phyloP scores from a whole-genome alignment of 2,329 filamentous ascomycete genomes.

The Calonectria pteridis region DNA sequence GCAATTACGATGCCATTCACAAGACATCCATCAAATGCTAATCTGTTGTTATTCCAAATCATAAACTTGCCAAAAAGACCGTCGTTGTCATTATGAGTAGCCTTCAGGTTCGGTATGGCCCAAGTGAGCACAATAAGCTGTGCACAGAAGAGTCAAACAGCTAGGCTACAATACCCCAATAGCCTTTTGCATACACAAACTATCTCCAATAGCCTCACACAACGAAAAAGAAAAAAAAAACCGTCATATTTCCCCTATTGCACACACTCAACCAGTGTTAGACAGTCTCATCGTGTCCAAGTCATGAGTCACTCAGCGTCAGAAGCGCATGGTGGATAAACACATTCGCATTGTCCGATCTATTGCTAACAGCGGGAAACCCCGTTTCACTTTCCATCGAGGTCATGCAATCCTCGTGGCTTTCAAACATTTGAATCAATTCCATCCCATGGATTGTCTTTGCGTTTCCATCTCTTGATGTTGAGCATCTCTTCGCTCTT shows the following conservation, averaged over 20 bases:
- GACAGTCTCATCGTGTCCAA: background rate
- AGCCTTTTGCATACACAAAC: too few species aligned
- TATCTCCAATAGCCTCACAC: too few species aligned
- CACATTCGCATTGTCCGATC: slow-evolving; percentile 26
- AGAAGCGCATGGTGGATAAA: background rate
- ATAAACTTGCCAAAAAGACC: too few species aligned
- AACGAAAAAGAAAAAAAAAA: too few species aligned
- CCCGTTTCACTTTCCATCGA: slow-evolving; percentile 14
- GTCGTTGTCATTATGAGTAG: too few species aligned
- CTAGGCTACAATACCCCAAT: too few species aligned
- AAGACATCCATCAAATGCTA: background rate
- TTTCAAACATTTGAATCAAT: slow-evolving; percentile 23
- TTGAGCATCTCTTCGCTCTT: background rate
- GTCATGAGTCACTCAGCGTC: background rate
- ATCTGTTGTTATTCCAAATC: too few species aligned
- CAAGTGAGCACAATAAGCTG: too few species aligned
- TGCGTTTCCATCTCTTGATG: slow-evolving; percentile 21
- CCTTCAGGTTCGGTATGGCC: too few species aligned
- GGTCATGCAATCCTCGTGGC: slow-evolving; percentile 3
- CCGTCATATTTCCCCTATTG: background rate
- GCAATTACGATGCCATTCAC: background rate
- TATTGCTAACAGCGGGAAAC: slow-evolving; percentile 20
- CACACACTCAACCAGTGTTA: background rate
- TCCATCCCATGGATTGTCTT: slow-evolving; percentile 3
- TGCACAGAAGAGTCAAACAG: too few species aligned